Percentiles rank a stretch among this genome's conserved stretches.
Conservation (phyloP, 768 basidiomycete genomes). For the Amanita rimosa region DNA sequence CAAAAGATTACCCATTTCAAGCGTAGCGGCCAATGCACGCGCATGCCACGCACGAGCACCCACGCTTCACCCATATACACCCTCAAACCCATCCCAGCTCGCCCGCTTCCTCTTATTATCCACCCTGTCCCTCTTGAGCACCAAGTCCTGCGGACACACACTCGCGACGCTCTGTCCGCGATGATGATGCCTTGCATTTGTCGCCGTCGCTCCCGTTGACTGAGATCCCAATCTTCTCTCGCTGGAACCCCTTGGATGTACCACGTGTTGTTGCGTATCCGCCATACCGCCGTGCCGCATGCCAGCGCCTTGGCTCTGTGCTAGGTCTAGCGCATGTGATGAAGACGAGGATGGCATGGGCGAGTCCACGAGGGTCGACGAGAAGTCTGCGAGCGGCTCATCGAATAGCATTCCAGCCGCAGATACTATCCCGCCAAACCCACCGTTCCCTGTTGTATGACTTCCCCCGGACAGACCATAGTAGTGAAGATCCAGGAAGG, state of each 20-base stretch:
- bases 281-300: slow-evolving; percentile 6
- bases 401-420: slow-evolving; percentile 11
- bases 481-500: slow-evolving; percentile 70
- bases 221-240: not conserved
- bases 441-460: slow-evolving; percentile 3
- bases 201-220: not conserved
- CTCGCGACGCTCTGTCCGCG: slow-evolving; percentile 24
- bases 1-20: not conserved
- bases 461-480: slow-evolving; percentile 17
- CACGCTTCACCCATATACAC: slow-evolving; percentile 5
- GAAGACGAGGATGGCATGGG: slow-evolving; percentile 2
- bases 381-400: slow-evolving; percentile 3
- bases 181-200: slow-evolving; percentile 16
- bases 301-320: slow-evolving; percentile 10
- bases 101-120: slow-evolving; percentile 28
- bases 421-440: slow-evolving; percentile 10
- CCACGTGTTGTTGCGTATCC: slow-evolving; percentile 4
- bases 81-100: slow-evolving; percentile 25
- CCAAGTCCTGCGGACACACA: slow-evolving; percentile 27
- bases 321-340: slow-evolving; percentile 28
- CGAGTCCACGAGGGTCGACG: not conserved
- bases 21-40: slow-evolving; percentile 1
- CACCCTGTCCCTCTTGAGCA: slow-evolving; percentile 14
- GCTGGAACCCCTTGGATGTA: not conserved
- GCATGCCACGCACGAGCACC: slow-evolving; percentile 1